Evolutionary conservation across 1,284 basidiomycete genomes (phyloP).

Genomic region (Cerrena zonata): DNA sequence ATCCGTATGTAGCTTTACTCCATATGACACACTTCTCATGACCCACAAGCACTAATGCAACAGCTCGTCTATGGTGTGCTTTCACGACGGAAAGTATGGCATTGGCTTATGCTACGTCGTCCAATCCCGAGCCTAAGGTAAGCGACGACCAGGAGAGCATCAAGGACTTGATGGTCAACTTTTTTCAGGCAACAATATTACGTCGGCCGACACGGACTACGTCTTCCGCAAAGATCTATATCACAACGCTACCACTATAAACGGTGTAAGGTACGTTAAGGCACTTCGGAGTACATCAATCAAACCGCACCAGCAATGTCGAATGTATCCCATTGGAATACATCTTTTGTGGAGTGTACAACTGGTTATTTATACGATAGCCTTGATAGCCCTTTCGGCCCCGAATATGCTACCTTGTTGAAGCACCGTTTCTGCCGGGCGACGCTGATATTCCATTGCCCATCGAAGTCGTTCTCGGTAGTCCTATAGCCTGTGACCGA

Average conservation of each 20-base stretch:
- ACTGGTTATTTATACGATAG: too few relatives aligned
- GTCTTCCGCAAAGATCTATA: constrained; percentile 34
- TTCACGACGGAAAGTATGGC: constrained; percentile 81
- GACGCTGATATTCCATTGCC: neutral
- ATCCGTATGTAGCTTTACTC: constrained; percentile 18
- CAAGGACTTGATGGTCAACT: neutral
- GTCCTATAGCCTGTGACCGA: constrained; percentile 10
- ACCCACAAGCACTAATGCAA: too few relatives aligned
- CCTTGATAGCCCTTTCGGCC: too few relatives aligned
- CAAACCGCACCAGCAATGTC: too few relatives aligned
- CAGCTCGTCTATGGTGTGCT: constrained; percentile 70
- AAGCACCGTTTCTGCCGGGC: constrained; percentile 1
- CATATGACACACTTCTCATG: too few relatives aligned
- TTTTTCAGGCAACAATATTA: constrained; percentile 39
- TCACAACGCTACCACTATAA: constrained; percentile 44
- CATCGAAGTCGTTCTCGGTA: constrained; percentile 1
- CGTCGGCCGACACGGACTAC: constrained; percentile 35
- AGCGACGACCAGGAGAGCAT: constrained; percentile 11
- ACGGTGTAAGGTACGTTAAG: too few relatives aligned
- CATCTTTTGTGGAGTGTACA: too few relatives aligned
- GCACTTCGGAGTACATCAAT: too few relatives aligned
- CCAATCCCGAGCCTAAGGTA: constrained; percentile 51
- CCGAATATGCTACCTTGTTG: too few relatives aligned
- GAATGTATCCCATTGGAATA: too few relatives aligned
- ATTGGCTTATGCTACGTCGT: constrained; percentile 56